Conservation (phyloP, 306 rosid genomes). For the Casuarina glauca region DNA sequence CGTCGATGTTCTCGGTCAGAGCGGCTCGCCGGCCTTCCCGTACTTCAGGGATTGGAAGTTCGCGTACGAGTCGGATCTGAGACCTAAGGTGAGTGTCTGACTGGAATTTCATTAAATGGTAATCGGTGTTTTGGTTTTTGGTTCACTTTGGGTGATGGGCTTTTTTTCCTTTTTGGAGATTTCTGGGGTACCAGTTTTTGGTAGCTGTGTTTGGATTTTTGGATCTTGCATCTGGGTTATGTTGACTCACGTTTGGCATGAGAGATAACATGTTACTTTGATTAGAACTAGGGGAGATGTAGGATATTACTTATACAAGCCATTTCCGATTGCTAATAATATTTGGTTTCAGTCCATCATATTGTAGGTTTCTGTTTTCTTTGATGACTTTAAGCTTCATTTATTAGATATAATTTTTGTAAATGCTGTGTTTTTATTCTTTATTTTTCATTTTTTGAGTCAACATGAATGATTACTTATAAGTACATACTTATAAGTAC, state of each 20-base stretch:
- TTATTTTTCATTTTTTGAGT: not conserved
- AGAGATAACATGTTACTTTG: not conserved
- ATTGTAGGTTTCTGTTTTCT: not conserved
- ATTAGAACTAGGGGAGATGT: not conserved
- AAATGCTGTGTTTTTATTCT: not conserved
- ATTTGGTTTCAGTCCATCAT: not conserved
- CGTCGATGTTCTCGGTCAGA: constrained; percentile 38
- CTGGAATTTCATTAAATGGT: not conserved
- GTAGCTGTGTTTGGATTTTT: constrained; percentile 19
- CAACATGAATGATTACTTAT: not conserved
- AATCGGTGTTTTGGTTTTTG: constrained; percentile 1
- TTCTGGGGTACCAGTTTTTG: constrained; percentile 3
- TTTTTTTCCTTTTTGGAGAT: not conserved
- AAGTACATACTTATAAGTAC: not conserved
- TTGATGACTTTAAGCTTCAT: not conserved
- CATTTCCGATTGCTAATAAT: not conserved
- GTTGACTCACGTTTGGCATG: constrained; percentile 8
- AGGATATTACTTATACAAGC: not conserved
- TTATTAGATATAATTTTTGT: not conserved
- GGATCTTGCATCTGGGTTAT: constrained; percentile 29
- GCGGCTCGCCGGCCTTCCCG: constrained; percentile 62
- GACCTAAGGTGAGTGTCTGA: constrained; percentile 57
- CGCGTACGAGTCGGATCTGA: constrained; percentile 58
- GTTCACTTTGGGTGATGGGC: constrained; percentile 1
- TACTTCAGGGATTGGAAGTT: constrained; percentile 69